Evolutionary conservation across 176 grass and related monocot genomes (phyloP).

Genomic region (Typha latifolia): DNA sequence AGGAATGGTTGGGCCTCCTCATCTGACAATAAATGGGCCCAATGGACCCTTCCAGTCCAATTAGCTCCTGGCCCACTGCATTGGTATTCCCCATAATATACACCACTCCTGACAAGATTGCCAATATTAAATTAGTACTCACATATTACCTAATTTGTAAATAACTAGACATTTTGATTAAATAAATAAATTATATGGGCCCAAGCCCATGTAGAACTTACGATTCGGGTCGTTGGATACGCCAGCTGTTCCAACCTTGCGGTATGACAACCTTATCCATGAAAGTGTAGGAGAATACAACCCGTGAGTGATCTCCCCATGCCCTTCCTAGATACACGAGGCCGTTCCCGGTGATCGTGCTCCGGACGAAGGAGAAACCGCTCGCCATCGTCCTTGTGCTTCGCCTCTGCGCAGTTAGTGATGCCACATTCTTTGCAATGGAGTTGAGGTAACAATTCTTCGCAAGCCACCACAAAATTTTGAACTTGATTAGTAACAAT

Average conservation of each 20-base stretch:
- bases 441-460: conserved; percentile 29
- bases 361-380: conserved; percentile 40
- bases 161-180: no score
- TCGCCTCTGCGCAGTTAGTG: conserved; percentile 45
- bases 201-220: neutral
- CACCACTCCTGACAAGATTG: conserved; percentile 17
- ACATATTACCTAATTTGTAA: neutral
- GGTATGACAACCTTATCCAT: conserved; percentile 62
- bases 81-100: conserved; percentile 46
- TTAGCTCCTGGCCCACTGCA: conserved; percentile 24
- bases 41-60: conserved; percentile 15
- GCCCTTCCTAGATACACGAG: conserved; percentile 40
- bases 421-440: conserved; percentile 24
- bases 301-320: conserved; percentile 45
- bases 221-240: conserved; percentile 29
- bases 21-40: conserved; percentile 29
- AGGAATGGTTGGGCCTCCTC: conserved; percentile 33
- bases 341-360: conserved; percentile 17
- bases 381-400: conserved; percentile 25
- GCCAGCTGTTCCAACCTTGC: conserved; percentile 42
- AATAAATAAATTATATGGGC: no score
- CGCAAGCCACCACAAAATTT: neutral
- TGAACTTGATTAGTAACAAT: neutral
- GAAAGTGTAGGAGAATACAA: conserved; percentile 33
- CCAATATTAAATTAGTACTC: no score